A percentile compares a stretch with the other conserved stretches of the same genome.
Evolutionary conservation across 306 rosid species (phyloP).

Genomic region (Castanea crenata): DNA sequence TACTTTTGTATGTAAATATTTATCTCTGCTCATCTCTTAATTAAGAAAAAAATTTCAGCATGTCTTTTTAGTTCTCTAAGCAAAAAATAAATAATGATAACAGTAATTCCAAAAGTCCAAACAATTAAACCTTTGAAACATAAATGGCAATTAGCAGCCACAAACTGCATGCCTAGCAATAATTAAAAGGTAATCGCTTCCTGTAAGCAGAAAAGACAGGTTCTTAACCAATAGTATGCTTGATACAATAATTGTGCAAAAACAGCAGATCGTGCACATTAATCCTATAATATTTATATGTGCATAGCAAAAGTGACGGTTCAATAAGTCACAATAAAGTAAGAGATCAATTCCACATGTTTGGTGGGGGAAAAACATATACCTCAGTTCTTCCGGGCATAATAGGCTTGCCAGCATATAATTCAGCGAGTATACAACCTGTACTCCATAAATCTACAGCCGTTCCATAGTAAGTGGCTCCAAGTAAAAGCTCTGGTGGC

Average conservation of each 20-base stretch:
- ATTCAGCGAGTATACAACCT: constrained; percentile 92
- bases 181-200: neutral
- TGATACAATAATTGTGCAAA: neutral
- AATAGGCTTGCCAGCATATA: constrained; percentile 89
- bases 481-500: constrained; percentile 93
- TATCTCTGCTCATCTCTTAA: neutral
- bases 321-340: constrained; percentile 6
- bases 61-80: neutral
- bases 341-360: constrained; percentile 16
- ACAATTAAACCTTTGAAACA: neutral
- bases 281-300: neutral
- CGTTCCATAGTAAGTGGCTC: constrained; percentile 83
- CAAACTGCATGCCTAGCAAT: neutral
- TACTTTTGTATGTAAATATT: neutral
- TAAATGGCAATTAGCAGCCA: neutral
- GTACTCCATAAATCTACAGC: constrained; percentile 94
- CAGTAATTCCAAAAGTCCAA: neutral
- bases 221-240: neutral
- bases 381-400: constrained; percentile 99
- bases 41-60: neutral
- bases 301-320: neutral
- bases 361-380: constrained; percentile 2
- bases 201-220: neutral
- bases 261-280: neutral
- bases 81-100: neutral